Base-by-base conservation (phyloP, 257 asterid species). In the Perilla frutescens region DNA sequence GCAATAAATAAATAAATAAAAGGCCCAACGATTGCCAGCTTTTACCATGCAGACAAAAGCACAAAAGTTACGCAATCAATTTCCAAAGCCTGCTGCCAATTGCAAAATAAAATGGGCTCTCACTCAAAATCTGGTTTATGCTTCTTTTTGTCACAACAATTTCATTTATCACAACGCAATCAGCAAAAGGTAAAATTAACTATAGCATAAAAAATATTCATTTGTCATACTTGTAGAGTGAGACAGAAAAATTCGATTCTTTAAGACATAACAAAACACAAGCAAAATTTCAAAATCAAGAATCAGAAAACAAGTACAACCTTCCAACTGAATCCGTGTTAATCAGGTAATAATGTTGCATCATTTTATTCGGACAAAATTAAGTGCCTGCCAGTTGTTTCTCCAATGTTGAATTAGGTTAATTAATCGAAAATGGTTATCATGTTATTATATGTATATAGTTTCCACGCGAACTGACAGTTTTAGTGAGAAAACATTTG, bases 341-440 rank as follows among this genome's bases (percentile, higher is more conserved):
- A 66, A 65, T 66, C 56, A 56, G 66, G 72, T 44, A 44, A 34
- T 13, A 45, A 49, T 61, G 51, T 36, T 77, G 49, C 49, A 51
- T 49, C 63, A 13, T 72, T 66, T 59, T 73, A 56, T 53, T 53
- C 26, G 7, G 64, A 3, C 41, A 51, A 40, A 2, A 43, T 63
- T 68, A 68, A 73, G 82, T 73, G 82, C 64, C 4, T 13, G 63
- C 76, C 82, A 78, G 72, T 78, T 67, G 76, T 73, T 60, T 11
- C 31, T 44, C 32, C 12, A 32, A 70, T 65, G 10, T 57, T 29
- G 26, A 20, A 20, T 20, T 20, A 20, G 26, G 26, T 20, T 20
- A 41, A 11, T 10, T 55, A 39, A 71, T 77, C 6, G 7, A 29
- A 45, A 59, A 47, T 34, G 4, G 1, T n/a, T 39, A 29, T 36